These are phyloP conservation scores for Penicillium sp. DNA, from an alignment of 2,329 filamentous ascomycete genomes.

Conservation along the genomic window DNA sequence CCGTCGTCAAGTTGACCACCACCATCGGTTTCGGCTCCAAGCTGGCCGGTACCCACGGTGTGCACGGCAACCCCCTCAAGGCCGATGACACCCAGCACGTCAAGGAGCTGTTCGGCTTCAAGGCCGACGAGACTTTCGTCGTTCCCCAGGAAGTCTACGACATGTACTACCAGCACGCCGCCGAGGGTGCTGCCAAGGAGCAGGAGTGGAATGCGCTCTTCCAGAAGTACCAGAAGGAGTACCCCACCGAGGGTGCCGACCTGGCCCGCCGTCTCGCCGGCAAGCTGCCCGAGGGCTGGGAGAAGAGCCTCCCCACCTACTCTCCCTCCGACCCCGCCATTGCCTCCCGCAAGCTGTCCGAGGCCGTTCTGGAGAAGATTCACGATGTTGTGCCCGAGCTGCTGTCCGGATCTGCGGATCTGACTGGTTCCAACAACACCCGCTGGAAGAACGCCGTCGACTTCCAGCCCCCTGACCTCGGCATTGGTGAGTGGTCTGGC, in stretches of 20 bases:
- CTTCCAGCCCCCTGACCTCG: constrained; percentile 85
- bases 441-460: constrained; percentile 95
- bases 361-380: constrained; percentile 85
- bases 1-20: constrained; percentile 92
- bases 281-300: constrained; percentile 91
- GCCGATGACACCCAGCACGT: constrained; percentile 86
- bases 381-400: constrained; percentile 80
- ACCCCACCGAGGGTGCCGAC: constrained; percentile 73
- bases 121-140: constrained; percentile 86
- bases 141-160: constrained; percentile 96
- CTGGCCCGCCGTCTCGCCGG: constrained; percentile 72
- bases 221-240: constrained; percentile 73
- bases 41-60: constrained; percentile 86
- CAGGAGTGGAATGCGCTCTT: constrained; percentile 93
- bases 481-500: constrained; percentile 82
- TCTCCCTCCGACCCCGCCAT: constrained; percentile 76
- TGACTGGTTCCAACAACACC: constrained; percentile 98
- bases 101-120: constrained; percentile 93
- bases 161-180: constrained; percentile 73
- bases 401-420: constrained; percentile 89
- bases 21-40: constrained; percentile 95
- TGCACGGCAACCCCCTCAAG: constrained; percentile 95
- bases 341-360: constrained; percentile 92
- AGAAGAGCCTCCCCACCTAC: constrained; percentile 88
- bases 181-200: constrained; percentile 82